These are phyloP conservation scores for Daldinia concentrica DNA, from an alignment of 495 filamentous ascomycete genomes.

Conservation along the genomic window DNA sequence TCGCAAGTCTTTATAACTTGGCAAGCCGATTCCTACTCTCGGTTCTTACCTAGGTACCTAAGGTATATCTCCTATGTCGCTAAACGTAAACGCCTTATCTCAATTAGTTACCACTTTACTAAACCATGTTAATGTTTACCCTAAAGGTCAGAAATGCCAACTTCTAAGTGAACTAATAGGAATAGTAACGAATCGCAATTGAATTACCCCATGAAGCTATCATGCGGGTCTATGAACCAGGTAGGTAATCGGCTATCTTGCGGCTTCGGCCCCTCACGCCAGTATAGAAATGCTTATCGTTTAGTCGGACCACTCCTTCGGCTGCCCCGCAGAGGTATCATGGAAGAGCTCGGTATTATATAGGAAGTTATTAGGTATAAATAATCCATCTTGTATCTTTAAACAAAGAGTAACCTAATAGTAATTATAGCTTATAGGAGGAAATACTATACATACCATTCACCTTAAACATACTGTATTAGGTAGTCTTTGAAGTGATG, in stretches of 20 bases:
- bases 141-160: background rate
- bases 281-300: constrained; percentile 13
- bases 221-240: constrained; percentile 8
- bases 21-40: too few relatives aligned
- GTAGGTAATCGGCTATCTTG: constrained; percentile 7
- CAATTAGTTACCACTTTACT: too few relatives aligned
- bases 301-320: constrained; percentile 7
- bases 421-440: background rate
- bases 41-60: too few relatives aligned
- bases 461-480: background rate
- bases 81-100: too few relatives aligned
- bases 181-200: constrained; percentile 6
- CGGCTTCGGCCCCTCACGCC: constrained; percentile 18
- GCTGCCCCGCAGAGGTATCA: constrained; percentile 27
- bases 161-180: background rate
- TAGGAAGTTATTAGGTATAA: background rate
- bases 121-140: background rate
- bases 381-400: background rate
- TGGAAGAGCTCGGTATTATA: background rate
- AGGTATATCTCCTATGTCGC: too few relatives aligned
- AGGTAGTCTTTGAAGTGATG: background rate
- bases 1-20: too few relatives aligned
- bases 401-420: background rate
- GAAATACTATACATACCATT: background rate
- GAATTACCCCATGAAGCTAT: background rate